Percentiles rank a stretch among this genome's conserved stretches.
Evolutionary conservation across 2,329 filamentous ascomycete species (phyloP).

Genomic region (Penicillium psychrosexuale): DNA sequence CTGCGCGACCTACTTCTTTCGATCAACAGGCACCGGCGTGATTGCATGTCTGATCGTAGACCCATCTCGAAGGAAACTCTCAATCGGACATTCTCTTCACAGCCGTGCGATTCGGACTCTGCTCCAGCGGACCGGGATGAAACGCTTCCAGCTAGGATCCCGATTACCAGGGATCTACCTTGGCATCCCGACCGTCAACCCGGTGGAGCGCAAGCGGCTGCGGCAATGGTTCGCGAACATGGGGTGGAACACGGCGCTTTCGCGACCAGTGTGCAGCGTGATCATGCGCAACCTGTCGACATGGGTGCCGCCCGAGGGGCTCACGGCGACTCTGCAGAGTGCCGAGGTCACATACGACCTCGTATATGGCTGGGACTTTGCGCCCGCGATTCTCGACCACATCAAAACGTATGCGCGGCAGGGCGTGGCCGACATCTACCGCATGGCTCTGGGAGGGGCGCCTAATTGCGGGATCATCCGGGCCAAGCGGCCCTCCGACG

Average conservation of each 20-base stretch:
- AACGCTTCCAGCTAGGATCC: conserved; percentile 76
- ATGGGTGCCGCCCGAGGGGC: conserved; percentile 74
- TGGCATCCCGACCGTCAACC: conserved; percentile 71
- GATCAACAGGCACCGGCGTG: conserved; percentile 66
- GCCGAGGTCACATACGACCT: conserved; percentile 77
- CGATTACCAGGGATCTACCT: conserved; percentile 81
- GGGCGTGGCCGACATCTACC: conserved; percentile 76
- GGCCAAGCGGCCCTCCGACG: conserved; percentile 67
- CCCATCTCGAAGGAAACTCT: conserved; percentile 77
- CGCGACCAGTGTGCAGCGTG: conserved; percentile 66
- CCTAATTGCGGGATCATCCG: conserved; percentile 77
- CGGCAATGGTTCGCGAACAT: conserved; percentile 84
- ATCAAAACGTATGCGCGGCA: conserved; percentile 71
- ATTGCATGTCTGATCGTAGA: conserved; percentile 89
- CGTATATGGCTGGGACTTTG: conserved; percentile 74
- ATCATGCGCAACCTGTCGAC: conserved; percentile 66
- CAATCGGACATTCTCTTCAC: conserved; percentile 86
- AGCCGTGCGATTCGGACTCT: conserved; percentile 77
- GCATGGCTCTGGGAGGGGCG: conserved; percentile 67
- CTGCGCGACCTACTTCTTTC: conserved; percentile 80
- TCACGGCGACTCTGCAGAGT: conserved; percentile 69
- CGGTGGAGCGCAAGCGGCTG: conserved; percentile 57
- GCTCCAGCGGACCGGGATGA: conserved; percentile 66
- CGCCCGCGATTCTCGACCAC: conserved; percentile 69
- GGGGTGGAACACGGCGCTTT: conserved; percentile 75